phyloP scores from a whole-genome alignment of 2,329 filamentous ascomycete species.

The Fusarium zealandicum region DNA sequence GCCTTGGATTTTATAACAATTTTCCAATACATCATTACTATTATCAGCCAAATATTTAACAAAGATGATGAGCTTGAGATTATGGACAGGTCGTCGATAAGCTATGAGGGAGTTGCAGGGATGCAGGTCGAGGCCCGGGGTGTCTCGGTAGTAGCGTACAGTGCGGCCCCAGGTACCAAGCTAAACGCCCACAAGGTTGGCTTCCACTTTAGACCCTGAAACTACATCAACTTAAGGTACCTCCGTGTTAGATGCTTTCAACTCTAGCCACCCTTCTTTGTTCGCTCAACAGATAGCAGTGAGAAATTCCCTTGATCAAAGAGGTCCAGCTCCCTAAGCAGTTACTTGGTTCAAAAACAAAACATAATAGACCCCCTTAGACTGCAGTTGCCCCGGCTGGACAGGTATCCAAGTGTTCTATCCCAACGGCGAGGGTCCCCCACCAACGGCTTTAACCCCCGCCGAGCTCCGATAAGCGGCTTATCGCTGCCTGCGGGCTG shows the following conservation, averaged over 20 bases:
- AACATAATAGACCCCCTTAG: background rate
- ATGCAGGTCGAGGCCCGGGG: background rate
- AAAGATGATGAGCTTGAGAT: too few relatives aligned
- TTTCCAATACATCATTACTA: too few relatives aligned
- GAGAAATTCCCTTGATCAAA: background rate
- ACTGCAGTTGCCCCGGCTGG: background rate
- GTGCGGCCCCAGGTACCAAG: conserved; percentile 12
- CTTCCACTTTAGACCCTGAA: conserved; percentile 11
- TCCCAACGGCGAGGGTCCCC: background rate
- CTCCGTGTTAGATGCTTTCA: background rate
- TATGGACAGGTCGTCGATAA: too few relatives aligned
- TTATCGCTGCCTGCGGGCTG: conserved; percentile 42
- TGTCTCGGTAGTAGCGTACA: conserved; percentile 20
- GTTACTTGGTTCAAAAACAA: background rate
- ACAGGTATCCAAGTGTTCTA: conserved; percentile 6
- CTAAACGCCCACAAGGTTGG: conserved; percentile 2
- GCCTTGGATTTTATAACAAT: background rate
- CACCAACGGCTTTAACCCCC: conserved; percentile 27
- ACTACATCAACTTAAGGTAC: background rate
- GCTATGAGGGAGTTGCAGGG: too few relatives aligned
- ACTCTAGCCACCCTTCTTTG: background rate
- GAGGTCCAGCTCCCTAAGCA: background rate
- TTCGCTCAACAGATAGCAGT: background rate
- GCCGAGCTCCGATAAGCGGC: conserved; percentile 38
- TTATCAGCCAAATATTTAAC: too few relatives aligned